Percentiles rank a stretch among this genome's conserved stretches.
phyloP scores from a whole-genome alignment of 2,329 filamentous ascomycete species.

The Pochonia chlamydosporia region DNA sequence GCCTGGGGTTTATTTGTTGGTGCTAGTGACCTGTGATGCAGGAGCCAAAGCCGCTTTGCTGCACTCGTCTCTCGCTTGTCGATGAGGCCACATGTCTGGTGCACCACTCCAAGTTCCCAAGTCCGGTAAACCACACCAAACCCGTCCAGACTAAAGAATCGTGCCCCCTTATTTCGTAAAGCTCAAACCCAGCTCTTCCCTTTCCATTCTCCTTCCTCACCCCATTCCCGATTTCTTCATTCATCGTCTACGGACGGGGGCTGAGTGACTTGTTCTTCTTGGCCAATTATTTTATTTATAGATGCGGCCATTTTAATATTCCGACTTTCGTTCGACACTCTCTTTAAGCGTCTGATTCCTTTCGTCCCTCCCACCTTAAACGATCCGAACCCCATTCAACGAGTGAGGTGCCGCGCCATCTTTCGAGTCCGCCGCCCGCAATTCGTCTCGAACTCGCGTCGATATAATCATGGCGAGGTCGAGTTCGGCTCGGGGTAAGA shows the following conservation, averaged over 20 bases:
- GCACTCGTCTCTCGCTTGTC: background rate
- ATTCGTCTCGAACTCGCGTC: background rate
- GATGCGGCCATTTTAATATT: constrained; percentile 8
- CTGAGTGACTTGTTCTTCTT: constrained; percentile 8
- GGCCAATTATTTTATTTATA: constrained; percentile 3
- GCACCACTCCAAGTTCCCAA: background rate
- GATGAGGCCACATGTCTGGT: constrained; percentile 7
- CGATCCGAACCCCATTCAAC: background rate
- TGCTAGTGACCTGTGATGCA: too few species aligned
- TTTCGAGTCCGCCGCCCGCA: background rate
- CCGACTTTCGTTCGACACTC: constrained; percentile 13
- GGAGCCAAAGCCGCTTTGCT: too few species aligned
- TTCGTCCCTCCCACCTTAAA: background rate
- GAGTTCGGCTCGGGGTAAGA: constrained; percentile 29
- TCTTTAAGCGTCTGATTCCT: constrained; percentile 12
- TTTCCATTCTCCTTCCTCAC: constrained; percentile 14
- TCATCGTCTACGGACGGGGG: background rate
- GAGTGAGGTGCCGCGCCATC: constrained; percentile 4
- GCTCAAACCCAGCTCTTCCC: constrained; percentile 11
- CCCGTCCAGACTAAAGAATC: constrained; percentile 2
- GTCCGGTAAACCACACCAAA: background rate
- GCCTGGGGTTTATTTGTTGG: too few species aligned
- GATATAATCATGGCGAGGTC: constrained; percentile 25
- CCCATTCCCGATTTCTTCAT: constrained; percentile 5
- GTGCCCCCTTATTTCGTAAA: constrained; percentile 6